Percentiles rank a stretch among this genome's conserved stretches.
phyloP scores from a whole-genome alignment of 352 stramenopile species.

The Globisporangium heterothallicum region DNA sequence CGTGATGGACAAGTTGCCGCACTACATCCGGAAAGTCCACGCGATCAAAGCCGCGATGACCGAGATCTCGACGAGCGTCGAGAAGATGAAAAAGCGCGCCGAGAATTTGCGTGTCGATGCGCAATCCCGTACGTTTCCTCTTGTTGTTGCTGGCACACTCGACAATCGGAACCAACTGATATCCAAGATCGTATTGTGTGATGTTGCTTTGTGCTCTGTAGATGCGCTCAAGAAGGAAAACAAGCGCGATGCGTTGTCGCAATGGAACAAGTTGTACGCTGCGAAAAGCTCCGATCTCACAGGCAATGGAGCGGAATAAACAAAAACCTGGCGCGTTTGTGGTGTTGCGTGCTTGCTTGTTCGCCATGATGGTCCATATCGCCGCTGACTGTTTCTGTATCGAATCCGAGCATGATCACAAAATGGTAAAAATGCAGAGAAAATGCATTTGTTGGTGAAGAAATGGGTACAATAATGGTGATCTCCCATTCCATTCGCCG shows the following conservation, averaged over 20 bases:
- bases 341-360: not conserved
- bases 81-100: conserved; percentile 67
- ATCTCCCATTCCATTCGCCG: not conserved
- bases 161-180: too few species aligned
- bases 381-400: not conserved
- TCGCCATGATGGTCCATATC: not conserved
- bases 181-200: too few species aligned
- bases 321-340: not conserved
- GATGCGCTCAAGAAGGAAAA: conserved; percentile 82
- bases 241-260: conserved; percentile 58
- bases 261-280: conserved; percentile 79
- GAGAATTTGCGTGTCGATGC: conserved; percentile 69
- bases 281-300: conserved; percentile 35
- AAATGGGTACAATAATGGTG: not conserved
- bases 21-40: conserved; percentile 64
- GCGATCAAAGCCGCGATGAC: conserved; percentile 52
- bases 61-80: conserved; percentile 50
- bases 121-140: conserved; percentile 52
- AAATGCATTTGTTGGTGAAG: not conserved
- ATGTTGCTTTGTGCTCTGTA: conserved; percentile 12
- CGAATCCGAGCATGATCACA: too few species aligned
- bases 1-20: conserved; percentile 65
- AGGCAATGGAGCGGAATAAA: conserved; percentile 1
- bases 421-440: too few species aligned
- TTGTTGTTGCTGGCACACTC: not conserved